These are phyloP conservation scores for Boehmeria nivea DNA, from an alignment of 306 rosid species.

Conservation along the genomic window DNA sequence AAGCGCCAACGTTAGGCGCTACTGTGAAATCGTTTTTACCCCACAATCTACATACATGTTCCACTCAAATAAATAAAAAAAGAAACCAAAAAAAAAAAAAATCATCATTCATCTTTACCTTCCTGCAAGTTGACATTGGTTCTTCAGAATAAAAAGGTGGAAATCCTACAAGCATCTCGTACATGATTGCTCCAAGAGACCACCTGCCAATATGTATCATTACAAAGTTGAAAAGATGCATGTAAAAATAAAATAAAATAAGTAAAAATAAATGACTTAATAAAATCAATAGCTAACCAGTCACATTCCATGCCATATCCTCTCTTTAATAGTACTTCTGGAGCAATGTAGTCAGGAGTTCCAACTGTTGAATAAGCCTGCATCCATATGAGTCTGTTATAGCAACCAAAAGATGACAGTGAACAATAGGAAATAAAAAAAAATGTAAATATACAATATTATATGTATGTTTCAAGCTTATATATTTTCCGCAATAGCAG, in stretches of 20 bases:
- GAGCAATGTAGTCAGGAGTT: constrained; percentile 90
- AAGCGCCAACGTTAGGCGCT: not conserved
- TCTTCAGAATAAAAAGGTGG: constrained; percentile 89
- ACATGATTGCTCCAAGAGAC: constrained; percentile 97
- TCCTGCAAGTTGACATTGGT: constrained; percentile 79
- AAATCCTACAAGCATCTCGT: constrained; percentile 86
- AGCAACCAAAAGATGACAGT: not conserved
- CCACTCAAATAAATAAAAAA: no score
- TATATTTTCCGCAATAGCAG: no score
- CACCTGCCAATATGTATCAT: constrained; percentile 47
- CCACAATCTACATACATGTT: no score
- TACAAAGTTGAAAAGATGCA: constrained; percentile 1
- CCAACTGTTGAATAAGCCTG: constrained; percentile 94
- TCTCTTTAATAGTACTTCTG: constrained; percentile 72
- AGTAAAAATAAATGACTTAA: constrained; percentile 11
- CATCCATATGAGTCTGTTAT: constrained; percentile 9
- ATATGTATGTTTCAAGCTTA: no score
- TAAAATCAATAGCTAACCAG: constrained; percentile 32
- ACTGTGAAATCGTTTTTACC: not conserved
- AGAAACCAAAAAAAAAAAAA: not conserved
- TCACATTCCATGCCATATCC: constrained; percentile 93
- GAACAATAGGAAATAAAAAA: no score
- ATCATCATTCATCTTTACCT: constrained; percentile 39
- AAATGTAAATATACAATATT: no score
- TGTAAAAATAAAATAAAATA: not conserved